Evolutionary conservation across 345 rosid genomes (phyloP).

Genomic region (Odontarrhena argentea): DNA sequence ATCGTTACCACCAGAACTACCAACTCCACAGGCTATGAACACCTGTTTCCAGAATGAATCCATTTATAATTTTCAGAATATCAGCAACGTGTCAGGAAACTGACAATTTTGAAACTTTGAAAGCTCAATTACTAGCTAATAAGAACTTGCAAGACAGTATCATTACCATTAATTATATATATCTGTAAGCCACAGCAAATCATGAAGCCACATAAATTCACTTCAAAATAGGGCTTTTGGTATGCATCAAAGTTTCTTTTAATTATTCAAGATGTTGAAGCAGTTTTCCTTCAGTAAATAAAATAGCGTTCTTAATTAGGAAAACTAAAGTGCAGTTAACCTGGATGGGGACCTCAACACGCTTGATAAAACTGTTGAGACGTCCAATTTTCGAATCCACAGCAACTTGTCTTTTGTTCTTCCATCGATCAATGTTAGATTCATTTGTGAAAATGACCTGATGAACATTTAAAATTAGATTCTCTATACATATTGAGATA

Average conservation of each 20-base stretch:
- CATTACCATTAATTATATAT: background rate
- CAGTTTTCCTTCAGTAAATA: slow-evolving; percentile 5
- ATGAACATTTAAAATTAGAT: slow-evolving; percentile 22
- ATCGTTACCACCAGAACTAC: slow-evolving; percentile 52
- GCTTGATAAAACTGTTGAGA: slow-evolving; percentile 69
- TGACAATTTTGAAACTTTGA: background rate
- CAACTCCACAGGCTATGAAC: slow-evolving; percentile 80
- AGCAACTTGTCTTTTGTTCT: slow-evolving; percentile 88
- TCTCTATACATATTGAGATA: background rate
- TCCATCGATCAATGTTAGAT: slow-evolving; percentile 97
- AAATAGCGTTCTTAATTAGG: background rate
- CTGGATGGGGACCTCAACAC: slow-evolving; percentile 87
- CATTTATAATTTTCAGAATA: slow-evolving; percentile 10
- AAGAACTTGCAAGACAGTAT: slow-evolving; percentile 16
- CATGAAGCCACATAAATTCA: slow-evolving; percentile 1
- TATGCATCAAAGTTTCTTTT: background rate
- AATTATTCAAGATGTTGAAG: slow-evolving; percentile 2
- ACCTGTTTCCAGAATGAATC: slow-evolving; percentile 53
- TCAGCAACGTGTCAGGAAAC: slow-evolving; percentile 19
- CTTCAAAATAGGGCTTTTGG: slow-evolving; percentile 2
- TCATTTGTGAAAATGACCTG: slow-evolving; percentile 97
- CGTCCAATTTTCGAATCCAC: slow-evolving; percentile 92
- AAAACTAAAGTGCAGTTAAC: slow-evolving; percentile 42
- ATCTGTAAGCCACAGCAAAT: background rate
- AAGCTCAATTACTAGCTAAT: background rate